Base-by-base conservation (phyloP, 768 basidiomycete species). In the Boletus pseudopeckii region DNA sequence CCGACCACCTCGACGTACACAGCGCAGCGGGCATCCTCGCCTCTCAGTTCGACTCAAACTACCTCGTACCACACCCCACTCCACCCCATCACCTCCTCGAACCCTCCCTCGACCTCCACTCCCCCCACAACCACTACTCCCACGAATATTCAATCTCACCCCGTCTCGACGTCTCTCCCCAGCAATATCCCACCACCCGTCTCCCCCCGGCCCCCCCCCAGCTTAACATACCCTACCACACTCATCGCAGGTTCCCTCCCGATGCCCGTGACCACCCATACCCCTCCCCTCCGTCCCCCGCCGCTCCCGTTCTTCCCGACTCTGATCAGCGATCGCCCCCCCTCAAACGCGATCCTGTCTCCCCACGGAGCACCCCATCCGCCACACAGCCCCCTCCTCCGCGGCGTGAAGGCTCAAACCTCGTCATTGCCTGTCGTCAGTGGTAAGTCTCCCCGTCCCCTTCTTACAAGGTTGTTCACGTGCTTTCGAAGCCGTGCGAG, bases 381-480 rank as follows among this genome's bases (percentile, higher is more conserved):
- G 55, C 78, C 18, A 51, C 63, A 32, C 63, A 50, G 49, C 43
- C 52, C 14, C 48, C 58, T 51, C 54, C 58, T 50, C 54, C 75
- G 56, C 79, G 81, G 64, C 84, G 79, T 69, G 80, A 84, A 70
- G 73, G 75, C 73, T 83, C 86, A 11, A 80, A 75, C 61, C 80
- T 82, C 65, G 88, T 91, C 72, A 88, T 91, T 73, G 88, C 89
- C 59, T 91, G 89, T 77, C 84, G 84, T 57, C 87, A 89, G 69
- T 91, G 88, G 88, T 90, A 68, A 65, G 85, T 58, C 56, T 54
- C 57, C 45, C 69, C 74, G 69, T 53, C 45, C 36, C 42, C 65
- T 59, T 61, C 58, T 62, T 61, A 60, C 63, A 56, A 7, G 30
- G 50, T 59, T 48, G 45, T 58, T 70, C 64, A 72, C 68, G 64